These are phyloP conservation scores for Salix brachista DNA, from an alignment of 345 rosid species.

Conservation along the genomic window DNA sequence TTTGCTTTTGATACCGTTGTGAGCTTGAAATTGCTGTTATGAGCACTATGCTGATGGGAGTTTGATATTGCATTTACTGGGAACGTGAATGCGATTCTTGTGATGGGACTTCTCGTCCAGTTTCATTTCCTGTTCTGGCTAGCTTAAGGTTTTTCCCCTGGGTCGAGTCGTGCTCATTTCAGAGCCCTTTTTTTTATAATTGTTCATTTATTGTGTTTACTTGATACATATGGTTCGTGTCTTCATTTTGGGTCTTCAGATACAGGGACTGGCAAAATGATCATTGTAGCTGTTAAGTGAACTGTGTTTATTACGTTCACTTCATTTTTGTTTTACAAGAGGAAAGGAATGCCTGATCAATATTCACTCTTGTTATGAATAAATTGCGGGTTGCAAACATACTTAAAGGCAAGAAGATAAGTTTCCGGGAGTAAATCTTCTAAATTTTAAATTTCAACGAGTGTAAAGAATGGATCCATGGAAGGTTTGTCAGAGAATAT, in stretches of 20 bases:
- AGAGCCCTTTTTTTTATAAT: not conserved
- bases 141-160: not conserved
- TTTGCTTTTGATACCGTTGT: not conserved
- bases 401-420: too few species aligned
- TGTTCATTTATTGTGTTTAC: not conserved
- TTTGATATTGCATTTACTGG: not conserved
- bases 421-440: not conserved
- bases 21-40: not conserved
- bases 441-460: too few species aligned
- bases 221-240: not conserved
- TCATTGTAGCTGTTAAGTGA: not conserved
- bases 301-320: not conserved
- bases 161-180: not conserved
- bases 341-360: not conserved
- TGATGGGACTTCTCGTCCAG: not conserved
- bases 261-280: not conserved
- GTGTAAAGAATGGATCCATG: not conserved
- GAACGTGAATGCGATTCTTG: not conserved
- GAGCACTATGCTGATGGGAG: not conserved
- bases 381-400: not conserved
- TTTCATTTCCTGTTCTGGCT: not conserved
- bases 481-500: not conserved
- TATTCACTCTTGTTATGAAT: not conserved
- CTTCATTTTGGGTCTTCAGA: not conserved
- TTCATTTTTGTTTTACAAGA: not conserved